These are phyloP conservation scores for Pezicula radicicola DNA, from an alignment of 2,329 filamentous ascomycete genomes.

Conservation along the genomic window DNA sequence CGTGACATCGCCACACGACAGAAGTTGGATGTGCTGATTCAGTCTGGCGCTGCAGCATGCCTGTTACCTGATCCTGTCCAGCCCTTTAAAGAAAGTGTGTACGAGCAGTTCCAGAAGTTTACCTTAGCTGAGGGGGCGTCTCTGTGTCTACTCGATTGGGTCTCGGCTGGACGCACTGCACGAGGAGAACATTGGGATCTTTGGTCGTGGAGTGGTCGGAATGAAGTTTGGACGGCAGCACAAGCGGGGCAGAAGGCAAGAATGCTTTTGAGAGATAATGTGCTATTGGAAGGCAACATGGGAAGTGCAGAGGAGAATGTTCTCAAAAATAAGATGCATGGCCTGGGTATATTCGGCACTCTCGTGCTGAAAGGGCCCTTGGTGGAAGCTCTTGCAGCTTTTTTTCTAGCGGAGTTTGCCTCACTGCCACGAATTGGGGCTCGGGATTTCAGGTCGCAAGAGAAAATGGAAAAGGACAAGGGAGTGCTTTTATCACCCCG, in stretches of 20 bases:
- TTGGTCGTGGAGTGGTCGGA: slow-evolving; percentile 73
- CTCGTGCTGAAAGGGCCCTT: slow-evolving; percentile 75
- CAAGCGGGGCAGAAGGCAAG: slow-evolving; percentile 42
- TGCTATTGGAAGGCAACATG: slow-evolving; percentile 65
- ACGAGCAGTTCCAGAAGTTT: slow-evolving; percentile 82
- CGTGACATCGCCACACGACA: slow-evolving; percentile 56
- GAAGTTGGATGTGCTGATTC: slow-evolving; percentile 48
- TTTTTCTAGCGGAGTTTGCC: slow-evolving; percentile 78
- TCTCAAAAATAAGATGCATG: slow-evolving; percentile 65
- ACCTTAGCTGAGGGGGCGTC: slow-evolving; percentile 53
- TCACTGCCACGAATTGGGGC: slow-evolving; percentile 78
- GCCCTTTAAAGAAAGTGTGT: slow-evolving; percentile 80
- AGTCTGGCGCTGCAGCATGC: slow-evolving; percentile 52
- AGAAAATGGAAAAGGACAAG: slow-evolving; percentile 41
- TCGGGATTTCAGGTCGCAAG: slow-evolving; percentile 66
- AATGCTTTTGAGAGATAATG: slow-evolving; percentile 80
- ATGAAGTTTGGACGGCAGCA: slow-evolving; percentile 71
- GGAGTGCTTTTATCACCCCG: slow-evolving; percentile 34
- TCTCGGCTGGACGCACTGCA: slow-evolving; percentile 81
- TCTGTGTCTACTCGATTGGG: slow-evolving; percentile 89
- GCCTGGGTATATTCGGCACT: slow-evolving; percentile 77
- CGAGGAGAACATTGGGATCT: slow-evolving; percentile 89
- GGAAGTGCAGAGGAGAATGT: slow-evolving; percentile 32
- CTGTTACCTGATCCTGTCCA: slow-evolving; percentile 89
- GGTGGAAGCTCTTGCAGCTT: slow-evolving; percentile 63